Evolutionary conservation across 2,329 filamentous ascomycete species (phyloP), one percentile per base, ranked within the genome.

Genomic region (Scorias spongiosa): DNA sequence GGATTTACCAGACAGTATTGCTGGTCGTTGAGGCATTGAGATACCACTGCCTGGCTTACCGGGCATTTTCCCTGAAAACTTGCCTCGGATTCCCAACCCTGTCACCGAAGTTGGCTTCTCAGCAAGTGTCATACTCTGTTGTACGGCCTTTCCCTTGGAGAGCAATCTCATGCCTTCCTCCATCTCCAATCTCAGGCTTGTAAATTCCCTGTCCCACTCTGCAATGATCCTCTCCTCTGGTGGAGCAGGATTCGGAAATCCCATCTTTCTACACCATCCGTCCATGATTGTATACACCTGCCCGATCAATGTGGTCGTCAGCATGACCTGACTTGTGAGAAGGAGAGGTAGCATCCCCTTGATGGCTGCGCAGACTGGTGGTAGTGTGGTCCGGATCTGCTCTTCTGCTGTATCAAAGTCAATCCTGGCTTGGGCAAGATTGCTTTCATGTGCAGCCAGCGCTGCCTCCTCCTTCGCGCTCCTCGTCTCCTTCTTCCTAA

Each of bases 261-360:
- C 69, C 51, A 78, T 70, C 28, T 81, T 74, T 51, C 78, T 70
- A 51, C 80, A 85, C 61, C 81, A 91, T 45, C 74, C 76, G 57
- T 87, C 78, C 6, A 89, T 66, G 4, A 78, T 71, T 1, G 84
- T 91, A 63, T 91, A 91, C 52, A 85, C 78, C 48, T 87, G 71
- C 0, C 78, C 84, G 5, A 91, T 74, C 42, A 91, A 68, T 40
- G 78, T 75, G 58, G 87, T 87, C 60, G 89, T 84, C 26, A 87
- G 78, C 56, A 81, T 70, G 39, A 89, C 76, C 55, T 88, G 80
- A 30, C 74, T 72, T 36, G 73, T 71, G 10, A 88, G 70, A 15
- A 93, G 67, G 42, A 78, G 76, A 26, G 84, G 82, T 10, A 89
- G 70, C n/a, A 93, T 67, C 18, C 73, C 80, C 57, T 86, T 84